Evolutionary conservation across 2,329 filamentous ascomycete species (phyloP).

Genomic region (Colletotrichum theobromicola): DNA sequence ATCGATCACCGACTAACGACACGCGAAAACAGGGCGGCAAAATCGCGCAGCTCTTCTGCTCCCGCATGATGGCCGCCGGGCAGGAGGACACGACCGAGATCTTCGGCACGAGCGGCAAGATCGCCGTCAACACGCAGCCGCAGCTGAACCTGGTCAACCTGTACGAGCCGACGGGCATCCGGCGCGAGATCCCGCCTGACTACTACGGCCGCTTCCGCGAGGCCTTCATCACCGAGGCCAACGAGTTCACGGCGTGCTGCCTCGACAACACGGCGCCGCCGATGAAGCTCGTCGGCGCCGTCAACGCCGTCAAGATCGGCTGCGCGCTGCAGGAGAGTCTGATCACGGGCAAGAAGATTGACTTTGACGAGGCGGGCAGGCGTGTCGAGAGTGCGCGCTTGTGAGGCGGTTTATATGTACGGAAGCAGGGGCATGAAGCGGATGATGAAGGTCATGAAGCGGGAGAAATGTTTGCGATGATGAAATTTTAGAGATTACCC

Average conservation of each 20-base stretch:
- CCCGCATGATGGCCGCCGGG: slow-evolving; percentile 71
- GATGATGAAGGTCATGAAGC: background rate
- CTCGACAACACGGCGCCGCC: slow-evolving; percentile 61
- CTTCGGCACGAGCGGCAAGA: slow-evolving; percentile 69
- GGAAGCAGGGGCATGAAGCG: background rate
- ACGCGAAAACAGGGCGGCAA: slow-evolving; percentile 51
- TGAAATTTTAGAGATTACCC: background rate
- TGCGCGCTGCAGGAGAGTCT: slow-evolving; percentile 63
- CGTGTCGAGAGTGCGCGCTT: slow-evolving; percentile 42
- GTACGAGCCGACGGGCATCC: slow-evolving; percentile 57
- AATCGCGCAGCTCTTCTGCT: slow-evolving; percentile 69
- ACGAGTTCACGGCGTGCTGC: slow-evolving; percentile 66
- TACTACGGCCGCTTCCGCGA: slow-evolving; percentile 69
- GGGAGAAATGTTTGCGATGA: background rate
- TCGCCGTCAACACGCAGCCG: slow-evolving; percentile 66
- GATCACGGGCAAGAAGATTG: slow-evolving; percentile 59
- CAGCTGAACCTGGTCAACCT: slow-evolving; percentile 59
- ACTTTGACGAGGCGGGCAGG: slow-evolving; percentile 59
- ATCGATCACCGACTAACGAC: background rate
- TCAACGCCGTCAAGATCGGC: slow-evolving; percentile 66
- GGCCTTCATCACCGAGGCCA: slow-evolving; percentile 66
- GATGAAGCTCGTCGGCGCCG: slow-evolving; percentile 61
- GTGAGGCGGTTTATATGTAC: slow-evolving; percentile 23
- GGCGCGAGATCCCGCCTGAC: slow-evolving; percentile 62
- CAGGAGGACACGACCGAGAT: slow-evolving; percentile 73